A percentile compares a stretch with the other conserved stretches of the same genome.
Evolutionary conservation across 2,329 filamentous ascomycete genomes (phyloP).

Genomic region (Claviceps digitariae): DNA sequence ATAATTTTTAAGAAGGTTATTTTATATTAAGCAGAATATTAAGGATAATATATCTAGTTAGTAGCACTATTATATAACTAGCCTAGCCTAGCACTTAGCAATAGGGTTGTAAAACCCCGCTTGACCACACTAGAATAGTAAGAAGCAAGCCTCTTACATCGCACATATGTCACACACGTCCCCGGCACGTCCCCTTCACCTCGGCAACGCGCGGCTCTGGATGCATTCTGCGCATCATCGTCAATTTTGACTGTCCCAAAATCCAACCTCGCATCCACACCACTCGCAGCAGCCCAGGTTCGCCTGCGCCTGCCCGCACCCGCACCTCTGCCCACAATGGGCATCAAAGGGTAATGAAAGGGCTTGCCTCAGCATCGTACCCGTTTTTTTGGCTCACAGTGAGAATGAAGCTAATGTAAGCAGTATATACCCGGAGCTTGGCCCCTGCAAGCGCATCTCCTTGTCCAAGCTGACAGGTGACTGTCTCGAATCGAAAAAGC

Average conservation of each 20-base stretch:
- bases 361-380: background rate
- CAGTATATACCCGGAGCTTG: conserved; percentile 85
- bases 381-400: no score
- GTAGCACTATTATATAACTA: no score
- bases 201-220: conserved; percentile 16
- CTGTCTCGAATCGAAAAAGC: conserved; percentile 54
- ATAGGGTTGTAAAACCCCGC: no score
- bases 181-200: conserved; percentile 11
- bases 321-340: conserved; percentile 28
- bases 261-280: background rate
- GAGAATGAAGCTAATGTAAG: conserved; percentile 3
- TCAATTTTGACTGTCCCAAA: background rate
- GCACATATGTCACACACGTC: no score
- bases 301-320: background rate
- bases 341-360: conserved; percentile 46
- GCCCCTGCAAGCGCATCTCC: conserved; percentile 63
- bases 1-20: no score
- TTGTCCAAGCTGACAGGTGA: conserved; percentile 72
- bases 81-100: no score
- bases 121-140: no score
- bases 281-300: background rate
- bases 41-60: no score
- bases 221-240: background rate
- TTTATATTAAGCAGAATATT: no score
- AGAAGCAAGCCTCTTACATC: no score